Evolutionary conservation across 306 rosid genomes (phyloP).

Genomic region (Casuarina cunninghamiana): DNA sequence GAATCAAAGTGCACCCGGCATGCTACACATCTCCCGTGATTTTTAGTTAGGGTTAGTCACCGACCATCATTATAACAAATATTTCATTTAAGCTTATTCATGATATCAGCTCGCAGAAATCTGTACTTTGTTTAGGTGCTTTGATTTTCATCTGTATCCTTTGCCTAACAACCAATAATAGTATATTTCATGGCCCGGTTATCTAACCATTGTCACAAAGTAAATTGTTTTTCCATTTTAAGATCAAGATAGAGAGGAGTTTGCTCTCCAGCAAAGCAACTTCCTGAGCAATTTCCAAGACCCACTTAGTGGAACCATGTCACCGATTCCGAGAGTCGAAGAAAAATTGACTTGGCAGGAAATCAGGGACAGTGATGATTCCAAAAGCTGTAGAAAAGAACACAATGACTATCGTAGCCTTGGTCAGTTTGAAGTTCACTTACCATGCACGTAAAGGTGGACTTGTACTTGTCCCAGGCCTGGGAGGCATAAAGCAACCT

Average conservation of each 20-base stretch:
- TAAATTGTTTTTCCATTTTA: background rate
- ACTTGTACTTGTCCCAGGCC: slow-evolving; percentile 57
- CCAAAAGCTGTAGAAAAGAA: slow-evolving; percentile 30
- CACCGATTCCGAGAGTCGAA: slow-evolving; percentile 22
- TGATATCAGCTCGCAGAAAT: background rate
- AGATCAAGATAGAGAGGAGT: background rate
- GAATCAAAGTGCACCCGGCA: slow-evolving; percentile 14
- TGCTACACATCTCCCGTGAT: slow-evolving; percentile 32
- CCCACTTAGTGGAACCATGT: background rate
- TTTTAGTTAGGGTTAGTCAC: slow-evolving; percentile 64
- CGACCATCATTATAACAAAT: slow-evolving; percentile 37
- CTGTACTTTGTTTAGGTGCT: background rate
- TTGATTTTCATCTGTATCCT: background rate
- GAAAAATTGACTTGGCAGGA: background rate
- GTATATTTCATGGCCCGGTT: background rate
- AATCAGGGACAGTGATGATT: slow-evolving; percentile 7
- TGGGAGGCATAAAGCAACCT: slow-evolving; percentile 92
- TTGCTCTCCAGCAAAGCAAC: no score
- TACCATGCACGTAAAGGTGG: slow-evolving; percentile 90
- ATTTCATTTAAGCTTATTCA: slow-evolving; percentile 1
- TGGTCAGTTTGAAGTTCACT: slow-evolving; percentile 49
- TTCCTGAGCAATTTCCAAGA: no score
- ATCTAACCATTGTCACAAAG: background rate
- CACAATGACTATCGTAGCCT: slow-evolving; percentile 37
- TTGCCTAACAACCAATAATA: background rate